phyloP scores from a whole-genome alignment of 345 rosid genomes.

The Reutealis trisperma region DNA sequence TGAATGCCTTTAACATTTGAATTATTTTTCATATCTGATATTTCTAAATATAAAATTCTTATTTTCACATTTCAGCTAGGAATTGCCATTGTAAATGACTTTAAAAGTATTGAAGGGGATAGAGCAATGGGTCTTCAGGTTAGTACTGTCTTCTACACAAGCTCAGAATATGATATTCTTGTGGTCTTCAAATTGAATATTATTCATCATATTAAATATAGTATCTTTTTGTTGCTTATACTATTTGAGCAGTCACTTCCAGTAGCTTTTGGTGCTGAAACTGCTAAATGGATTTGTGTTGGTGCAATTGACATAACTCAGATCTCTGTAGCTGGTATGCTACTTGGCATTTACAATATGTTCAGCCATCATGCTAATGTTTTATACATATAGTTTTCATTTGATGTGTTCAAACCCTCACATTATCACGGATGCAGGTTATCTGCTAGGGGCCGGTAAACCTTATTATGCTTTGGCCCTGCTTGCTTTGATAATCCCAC shows the following conservation, averaged over 20 bases:
- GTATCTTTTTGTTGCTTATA: neutral
- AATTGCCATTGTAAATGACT: slow-evolving; percentile 94
- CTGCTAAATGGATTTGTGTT: slow-evolving; percentile 99
- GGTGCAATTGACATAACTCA: slow-evolving; percentile 97
- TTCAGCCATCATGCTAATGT: neutral
- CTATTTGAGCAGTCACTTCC: slow-evolving; percentile 75
- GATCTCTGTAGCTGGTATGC: slow-evolving; percentile 83
- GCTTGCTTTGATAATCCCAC: slow-evolving; percentile 73
- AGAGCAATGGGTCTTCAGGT: slow-evolving; percentile 95
- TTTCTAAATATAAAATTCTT: slow-evolving; percentile 13
- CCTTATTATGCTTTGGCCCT: slow-evolving; percentile 85
- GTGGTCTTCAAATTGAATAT: slow-evolving; percentile 7
- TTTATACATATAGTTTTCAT: neutral
- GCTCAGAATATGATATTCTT: slow-evolving; percentile 6
- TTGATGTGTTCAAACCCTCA: neutral
- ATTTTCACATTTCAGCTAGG: slow-evolving; percentile 61
- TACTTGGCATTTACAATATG: neutral
- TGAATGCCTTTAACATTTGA: neutral
- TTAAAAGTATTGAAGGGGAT: slow-evolving; percentile 97
- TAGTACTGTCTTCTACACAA: slow-evolving; percentile 1
- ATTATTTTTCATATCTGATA: neutral
- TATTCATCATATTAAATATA: neutral
- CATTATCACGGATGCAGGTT: slow-evolving; percentile 52
- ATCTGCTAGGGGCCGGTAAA: slow-evolving; percentile 92
- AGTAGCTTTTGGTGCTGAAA: slow-evolving; percentile 94